A percentile compares a stretch with the other conserved stretches of the same genome.
phyloP scores from a whole-genome alignment of 805 yeast species.

The Zygosaccharomyces bailii region DNA sequence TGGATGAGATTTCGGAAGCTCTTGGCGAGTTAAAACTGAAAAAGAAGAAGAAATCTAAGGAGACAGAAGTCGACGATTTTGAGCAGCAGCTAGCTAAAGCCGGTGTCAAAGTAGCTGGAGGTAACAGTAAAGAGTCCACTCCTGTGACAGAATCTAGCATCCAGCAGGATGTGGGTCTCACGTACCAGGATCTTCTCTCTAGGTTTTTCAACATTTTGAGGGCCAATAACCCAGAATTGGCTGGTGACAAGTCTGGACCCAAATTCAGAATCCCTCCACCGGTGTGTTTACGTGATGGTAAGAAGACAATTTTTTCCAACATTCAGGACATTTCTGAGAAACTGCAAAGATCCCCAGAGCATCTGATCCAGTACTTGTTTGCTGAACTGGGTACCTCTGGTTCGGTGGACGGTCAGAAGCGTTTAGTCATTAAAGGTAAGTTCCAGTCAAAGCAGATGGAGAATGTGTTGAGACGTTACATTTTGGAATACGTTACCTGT shows the following conservation, averaged over 20 bases:
- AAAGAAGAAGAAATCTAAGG: constrained; percentile 67
- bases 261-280: constrained; percentile 98
- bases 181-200: constrained; percentile 72
- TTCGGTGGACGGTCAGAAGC: constrained; percentile 95
- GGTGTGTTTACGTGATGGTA: constrained; percentile 94
- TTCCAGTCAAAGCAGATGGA: constrained; percentile 98
- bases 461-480: constrained; percentile 91
- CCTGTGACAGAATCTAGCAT: constrained; percentile 34
- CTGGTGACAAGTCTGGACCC: constrained; percentile 90
- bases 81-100: constrained; percentile 88
- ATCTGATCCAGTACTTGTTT: constrained; percentile 91
- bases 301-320: constrained; percentile 93
- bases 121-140: constrained; percentile 34
- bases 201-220: constrained; percentile 85
- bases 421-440: constrained; percentile 96
- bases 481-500: constrained; percentile 96
- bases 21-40: constrained; percentile 68
- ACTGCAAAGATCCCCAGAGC: constrained; percentile 95
- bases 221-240: constrained; percentile 95
- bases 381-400: constrained; percentile 99
- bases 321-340: constrained; percentile 92
- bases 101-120: constrained; percentile 61
- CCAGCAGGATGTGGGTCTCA: constrained; percentile 53
- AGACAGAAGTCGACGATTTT: constrained; percentile 67
- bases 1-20: constrained; percentile 53